A percentile compares a stretch with the other conserved stretches of the same genome.
phyloP scores from a whole-genome alignment of 2,329 filamentous ascomycete species.

The Rugonectria rugulosa region DNA sequence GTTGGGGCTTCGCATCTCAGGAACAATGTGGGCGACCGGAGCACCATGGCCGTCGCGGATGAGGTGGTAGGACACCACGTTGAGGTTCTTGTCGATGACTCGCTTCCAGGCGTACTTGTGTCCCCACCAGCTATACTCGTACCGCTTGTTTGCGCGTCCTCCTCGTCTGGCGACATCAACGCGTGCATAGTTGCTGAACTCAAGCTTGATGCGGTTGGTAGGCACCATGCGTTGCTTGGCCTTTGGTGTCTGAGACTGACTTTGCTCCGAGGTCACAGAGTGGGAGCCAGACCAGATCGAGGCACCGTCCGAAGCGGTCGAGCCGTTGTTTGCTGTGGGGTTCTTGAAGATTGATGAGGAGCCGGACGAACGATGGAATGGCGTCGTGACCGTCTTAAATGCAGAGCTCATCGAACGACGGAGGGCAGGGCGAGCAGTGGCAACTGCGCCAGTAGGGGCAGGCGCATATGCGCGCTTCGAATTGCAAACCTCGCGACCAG shows the following conservation, averaged over 20 bases:
- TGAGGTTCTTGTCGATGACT: slow-evolving; percentile 73
- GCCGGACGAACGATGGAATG: slow-evolving; percentile 42
- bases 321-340: slow-evolving; percentile 22
- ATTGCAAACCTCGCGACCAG: slow-evolving; percentile 91
- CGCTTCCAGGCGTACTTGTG: slow-evolving; percentile 85
- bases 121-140: slow-evolving; percentile 96
- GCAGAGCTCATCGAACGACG: slow-evolving; percentile 55
- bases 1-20: slow-evolving; percentile 75
- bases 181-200: slow-evolving; percentile 97
- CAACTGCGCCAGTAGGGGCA: slow-evolving; percentile 24
- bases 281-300: slow-evolving; percentile 38
- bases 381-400: slow-evolving; percentile 53
- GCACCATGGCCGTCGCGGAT: slow-evolving; percentile 68
- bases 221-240: slow-evolving; percentile 55
- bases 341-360: slow-evolving; percentile 34
- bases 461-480: slow-evolving; percentile 71
- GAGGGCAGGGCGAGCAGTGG: slow-evolving; percentile 54
- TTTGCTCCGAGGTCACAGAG: slow-evolving; percentile 26
- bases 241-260: slow-evolving; percentile 36
- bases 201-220: slow-evolving; percentile 84
- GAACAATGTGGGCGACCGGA: slow-evolving; percentile 84
- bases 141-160: slow-evolving; percentile 73
- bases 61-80: slow-evolving; percentile 79
- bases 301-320: slow-evolving; percentile 30
- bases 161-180: slow-evolving; percentile 79